phyloP scores from a whole-genome alignment of 441 rosid genomes.

The Iberis amara region DNA sequence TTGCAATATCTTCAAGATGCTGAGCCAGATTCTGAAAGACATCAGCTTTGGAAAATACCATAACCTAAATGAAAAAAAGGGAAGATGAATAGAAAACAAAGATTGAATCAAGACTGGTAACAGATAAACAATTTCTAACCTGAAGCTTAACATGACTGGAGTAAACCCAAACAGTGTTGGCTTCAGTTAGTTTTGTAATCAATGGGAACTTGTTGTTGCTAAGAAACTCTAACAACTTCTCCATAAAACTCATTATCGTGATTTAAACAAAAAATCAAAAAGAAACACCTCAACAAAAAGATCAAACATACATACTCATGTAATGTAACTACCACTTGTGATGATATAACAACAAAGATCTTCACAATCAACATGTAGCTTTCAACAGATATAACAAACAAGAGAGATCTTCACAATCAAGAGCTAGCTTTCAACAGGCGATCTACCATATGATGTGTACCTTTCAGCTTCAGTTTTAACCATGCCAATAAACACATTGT shows the following conservation, averaged over 20 bases:
- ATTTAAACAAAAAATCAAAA: too few relatives aligned
- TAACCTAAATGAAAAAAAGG: conserved; percentile 42
- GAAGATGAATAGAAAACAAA: conserved; percentile 1
- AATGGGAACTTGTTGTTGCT: conserved; percentile 71
- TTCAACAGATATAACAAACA: too few relatives aligned
- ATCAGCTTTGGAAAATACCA: conserved; percentile 55
- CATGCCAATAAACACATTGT: conserved; percentile 54
- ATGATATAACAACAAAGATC: too few relatives aligned
- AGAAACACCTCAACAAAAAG: too few relatives aligned
- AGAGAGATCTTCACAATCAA: too few relatives aligned
- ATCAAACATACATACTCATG: too few relatives aligned
- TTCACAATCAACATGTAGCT: too few relatives aligned
- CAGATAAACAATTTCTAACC: conserved; percentile 33
- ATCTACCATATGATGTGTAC: conserved; percentile 56
- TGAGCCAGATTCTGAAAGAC: conserved; percentile 48
- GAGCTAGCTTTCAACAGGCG: too few relatives aligned
- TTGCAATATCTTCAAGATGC: conserved; percentile 72
- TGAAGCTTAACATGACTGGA: conserved; percentile 74
- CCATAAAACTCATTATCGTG: conserved; percentile 15
- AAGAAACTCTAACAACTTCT: conserved; percentile 62
- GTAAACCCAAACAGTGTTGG: conserved; percentile 61
- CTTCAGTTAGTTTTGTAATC: conserved; percentile 67
- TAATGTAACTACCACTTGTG: too few relatives aligned
- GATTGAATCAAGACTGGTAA: neutral
- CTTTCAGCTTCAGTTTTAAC: conserved; percentile 80